Base-by-base conservation (phyloP, 2,329 filamentous ascomycete species). In the Paecilomyces fulvus region DNA sequence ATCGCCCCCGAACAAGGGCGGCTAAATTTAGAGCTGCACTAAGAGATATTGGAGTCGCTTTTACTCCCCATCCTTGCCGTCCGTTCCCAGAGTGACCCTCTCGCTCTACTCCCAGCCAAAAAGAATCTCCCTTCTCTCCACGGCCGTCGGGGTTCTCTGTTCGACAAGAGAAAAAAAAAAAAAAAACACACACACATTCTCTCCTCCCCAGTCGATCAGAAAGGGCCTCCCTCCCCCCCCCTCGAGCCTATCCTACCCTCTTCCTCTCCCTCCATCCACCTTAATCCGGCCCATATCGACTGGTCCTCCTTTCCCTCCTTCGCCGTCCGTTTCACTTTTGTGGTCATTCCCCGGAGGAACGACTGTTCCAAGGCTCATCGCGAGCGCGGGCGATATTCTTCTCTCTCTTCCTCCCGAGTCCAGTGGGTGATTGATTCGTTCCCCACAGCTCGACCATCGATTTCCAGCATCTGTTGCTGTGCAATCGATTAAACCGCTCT, bases 341-440 rank as follows among this genome's bases (percentile, higher is more conserved):
- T 62, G 57, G 63, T 69, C 67, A 66, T 72, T 72, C 71, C 71
- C 71, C 64, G 72, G 72, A 64, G 72, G 71, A 74, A 72, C 70
- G 65, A 68, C 68, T 66, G 67, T 67, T 65, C 67, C 63, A 63
- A 60, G 49, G 56, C 57, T 59, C 59, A 56, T 54, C 58, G 54
- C 56, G 53, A 58, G 55, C 55, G 58, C 58, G 58, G 58, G 60
- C 62, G 61, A 62, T 59, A 61, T 55, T 62, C 55, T 56, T 59
- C 54, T 55, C 56, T 49, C 48, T 54, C 51, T 55, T 52, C 28
- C 30, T 30, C 50, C 21, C 50, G 11, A n/a, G 3, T 14, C 7
- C 23, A 14, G 49, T 25, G 49, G 49, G 49, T 8, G 12, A 25
- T 17, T 8, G 37, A 43, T 43, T 17, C n/a, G 17, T 20, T 43